A percentile compares a stretch with the other conserved stretches of the same genome.
These are phyloP conservation scores for Baorangia bicolor DNA, from an alignment of 768 basidiomycete species.

Conservation along the genomic window DNA sequence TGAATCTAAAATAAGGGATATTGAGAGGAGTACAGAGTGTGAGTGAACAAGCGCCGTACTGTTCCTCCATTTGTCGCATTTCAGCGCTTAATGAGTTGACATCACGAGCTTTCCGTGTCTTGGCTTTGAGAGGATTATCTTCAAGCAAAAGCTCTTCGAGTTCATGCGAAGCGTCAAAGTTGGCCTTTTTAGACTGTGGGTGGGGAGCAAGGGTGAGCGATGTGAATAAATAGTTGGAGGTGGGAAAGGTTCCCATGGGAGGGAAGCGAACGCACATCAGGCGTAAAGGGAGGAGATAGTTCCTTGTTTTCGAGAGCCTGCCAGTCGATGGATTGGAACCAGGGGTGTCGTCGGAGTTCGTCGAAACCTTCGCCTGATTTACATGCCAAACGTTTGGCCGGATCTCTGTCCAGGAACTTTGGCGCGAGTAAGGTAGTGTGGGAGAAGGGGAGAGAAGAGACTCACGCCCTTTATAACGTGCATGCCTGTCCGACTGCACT, in stretches of 20 bases:
- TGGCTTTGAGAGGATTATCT: slow-evolving; percentile 95
- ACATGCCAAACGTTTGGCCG: slow-evolving; percentile 77
- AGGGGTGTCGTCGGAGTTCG: slow-evolving; percentile 76
- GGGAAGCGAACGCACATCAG: slow-evolving; percentile 61
- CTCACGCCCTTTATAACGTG: slow-evolving; percentile 78
- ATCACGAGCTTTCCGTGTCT: slow-evolving; percentile 89
- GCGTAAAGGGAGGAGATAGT: slow-evolving; percentile 79
- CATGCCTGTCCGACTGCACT: slow-evolving; percentile 74
- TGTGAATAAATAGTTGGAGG: neutral
- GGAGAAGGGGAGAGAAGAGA: slow-evolving; percentile 18
- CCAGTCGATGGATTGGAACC: slow-evolving; percentile 93
- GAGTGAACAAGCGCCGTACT: slow-evolving; percentile 50
- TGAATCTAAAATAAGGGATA: slow-evolving; percentile 56
- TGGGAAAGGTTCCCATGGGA: neutral
- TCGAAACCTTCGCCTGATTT: slow-evolving; percentile 78
- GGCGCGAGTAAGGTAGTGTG: slow-evolving; percentile 6
- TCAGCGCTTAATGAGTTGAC: slow-evolving; percentile 77
- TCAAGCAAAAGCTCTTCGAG: slow-evolving; percentile 93
- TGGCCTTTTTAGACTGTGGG: slow-evolving; percentile 91
- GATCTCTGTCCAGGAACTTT: slow-evolving; percentile 87
- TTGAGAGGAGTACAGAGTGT: neutral
- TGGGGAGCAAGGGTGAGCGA: slow-evolving; percentile 5
- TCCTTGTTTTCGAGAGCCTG: slow-evolving; percentile 75
- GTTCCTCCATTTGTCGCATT: slow-evolving; percentile 98
- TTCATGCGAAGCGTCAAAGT: slow-evolving; percentile 98